phyloP scores from a whole-genome alignment of 805 yeast species.

The Starmerella etchellsii region DNA sequence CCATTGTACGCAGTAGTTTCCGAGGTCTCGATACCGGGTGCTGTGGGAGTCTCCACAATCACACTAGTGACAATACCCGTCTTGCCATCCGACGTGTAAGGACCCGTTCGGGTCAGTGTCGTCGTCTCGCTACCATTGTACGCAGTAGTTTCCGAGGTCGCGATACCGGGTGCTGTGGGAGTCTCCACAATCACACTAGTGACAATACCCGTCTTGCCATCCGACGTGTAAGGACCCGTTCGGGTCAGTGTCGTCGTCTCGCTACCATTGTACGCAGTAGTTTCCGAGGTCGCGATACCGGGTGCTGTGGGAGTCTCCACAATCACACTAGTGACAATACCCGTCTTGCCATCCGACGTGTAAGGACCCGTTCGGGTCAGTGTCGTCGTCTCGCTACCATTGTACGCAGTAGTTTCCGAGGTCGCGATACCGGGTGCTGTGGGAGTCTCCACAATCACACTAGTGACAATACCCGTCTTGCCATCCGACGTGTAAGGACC shows the following conservation, averaged over 20 bases:
- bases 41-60: conserved; percentile 2
- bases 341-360: neutral
- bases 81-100: neutral
- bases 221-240: conserved; percentile 4
- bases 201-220: neutral
- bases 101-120: neutral
- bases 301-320: conserved; percentile 6
- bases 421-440: conserved; percentile 1
- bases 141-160: neutral
- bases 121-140: neutral
- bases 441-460: conserved; percentile 2
- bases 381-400: conserved; percentile 1
- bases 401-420: neutral
- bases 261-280: neutral
- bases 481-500: conserved; percentile 3
- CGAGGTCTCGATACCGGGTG: neutral
- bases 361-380: conserved; percentile 1
- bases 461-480: neutral
- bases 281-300: neutral
- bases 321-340: conserved; percentile 1
- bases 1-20: neutral
- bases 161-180: neutral
- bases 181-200: conserved; percentile 1
- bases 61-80: conserved; percentile 1
- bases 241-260: neutral